Base-by-base conservation (phyloP, 495 filamentous ascomycete species). In the Aspergillus saccharolyticus region DNA sequence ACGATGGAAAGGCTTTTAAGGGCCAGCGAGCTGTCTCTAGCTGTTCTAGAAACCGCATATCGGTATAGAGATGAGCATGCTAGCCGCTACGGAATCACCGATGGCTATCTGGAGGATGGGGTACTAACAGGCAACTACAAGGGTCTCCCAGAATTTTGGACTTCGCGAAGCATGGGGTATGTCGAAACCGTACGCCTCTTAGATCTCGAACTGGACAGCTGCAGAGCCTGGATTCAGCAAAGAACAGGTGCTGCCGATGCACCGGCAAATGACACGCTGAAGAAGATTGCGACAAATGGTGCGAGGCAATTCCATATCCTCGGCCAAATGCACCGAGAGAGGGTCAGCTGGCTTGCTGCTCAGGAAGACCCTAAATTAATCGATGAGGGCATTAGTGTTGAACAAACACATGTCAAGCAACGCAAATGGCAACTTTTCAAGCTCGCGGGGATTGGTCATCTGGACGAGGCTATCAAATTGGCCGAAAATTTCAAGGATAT, bases 141-240 rank as follows among this genome's bases (percentile, higher is more conserved):
- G 28, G 82, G 75, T 4, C 75, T 96, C 17, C 84, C 88, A 17
- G 83, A 88, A 47, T 85, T 89, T 54, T 97, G 92, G 92, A 95
- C 89, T 4, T 88, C 87, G 10, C 62, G 66, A 20, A 63, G 53
- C 45, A 68, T 74, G 46, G 68, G 69, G 12, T 78, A 77, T 55
- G 62, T 66, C 39, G 76, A 77, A 59, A 83, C 80, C 21, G 72
- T 77, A 2, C 83, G 84, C 48, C 54, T 78, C 19, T 64, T 78
- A 45, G 72, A 78, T 52, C 64, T 74, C 50, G 73, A 78, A 53
- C 66, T 77, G 16, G 76, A 76, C 25, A 76, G 68, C 42, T 72
- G 69, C 61, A 73, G 70, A 20, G 66, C 68, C 25, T 77, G 71
- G 74, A 70, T 69, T 46, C 71, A 75, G 22, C 66, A 73, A 56